phyloP scores from a whole-genome alignment of 2,329 filamentous ascomycete genomes.

The Fusarium chuoi region DNA sequence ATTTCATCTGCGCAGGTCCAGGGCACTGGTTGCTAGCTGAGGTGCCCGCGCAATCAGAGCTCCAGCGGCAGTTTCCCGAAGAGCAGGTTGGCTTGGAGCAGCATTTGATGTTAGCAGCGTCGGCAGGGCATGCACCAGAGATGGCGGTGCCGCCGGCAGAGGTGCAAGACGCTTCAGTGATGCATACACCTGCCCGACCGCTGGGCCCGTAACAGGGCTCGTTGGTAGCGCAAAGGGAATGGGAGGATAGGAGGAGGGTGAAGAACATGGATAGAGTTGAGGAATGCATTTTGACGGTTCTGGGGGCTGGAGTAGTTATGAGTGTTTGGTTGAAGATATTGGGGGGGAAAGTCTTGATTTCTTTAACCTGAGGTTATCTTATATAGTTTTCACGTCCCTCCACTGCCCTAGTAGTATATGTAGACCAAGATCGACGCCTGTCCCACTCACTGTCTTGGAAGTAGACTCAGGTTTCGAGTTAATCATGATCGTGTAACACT shows the following conservation, averaged over 20 bases:
- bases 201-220: conserved; percentile 48
- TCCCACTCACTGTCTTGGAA: not conserved
- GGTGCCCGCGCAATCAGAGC: conserved; percentile 50
- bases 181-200: conserved; percentile 50
- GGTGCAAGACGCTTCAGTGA: conserved; percentile 50
- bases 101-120: conserved; percentile 53
- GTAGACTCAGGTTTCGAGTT: conserved; percentile 18
- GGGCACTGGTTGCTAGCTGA: conserved; percentile 49
- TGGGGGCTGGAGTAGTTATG: not conserved
- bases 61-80: conserved; percentile 52
- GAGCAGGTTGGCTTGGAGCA: conserved; percentile 54
- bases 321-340: not conserved
- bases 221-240: conserved; percentile 43
- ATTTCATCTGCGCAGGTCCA: conserved; percentile 52
- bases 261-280: conserved; percentile 11
- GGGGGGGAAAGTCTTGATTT: not conserved
- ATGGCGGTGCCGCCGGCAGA: conserved; percentile 51
- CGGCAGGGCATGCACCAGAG: conserved; percentile 52
- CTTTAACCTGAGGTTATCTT: not conserved
- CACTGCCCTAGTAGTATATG: not conserved
- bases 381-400: not conserved
- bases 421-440: not conserved
- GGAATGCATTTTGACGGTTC: conserved; percentile 35
- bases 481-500: conserved; percentile 12
- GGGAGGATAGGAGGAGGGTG: conserved; percentile 22